Conservation (phyloP, 202 grass and related monocot species). For the Miscanthus sacchariflorus region DNA sequence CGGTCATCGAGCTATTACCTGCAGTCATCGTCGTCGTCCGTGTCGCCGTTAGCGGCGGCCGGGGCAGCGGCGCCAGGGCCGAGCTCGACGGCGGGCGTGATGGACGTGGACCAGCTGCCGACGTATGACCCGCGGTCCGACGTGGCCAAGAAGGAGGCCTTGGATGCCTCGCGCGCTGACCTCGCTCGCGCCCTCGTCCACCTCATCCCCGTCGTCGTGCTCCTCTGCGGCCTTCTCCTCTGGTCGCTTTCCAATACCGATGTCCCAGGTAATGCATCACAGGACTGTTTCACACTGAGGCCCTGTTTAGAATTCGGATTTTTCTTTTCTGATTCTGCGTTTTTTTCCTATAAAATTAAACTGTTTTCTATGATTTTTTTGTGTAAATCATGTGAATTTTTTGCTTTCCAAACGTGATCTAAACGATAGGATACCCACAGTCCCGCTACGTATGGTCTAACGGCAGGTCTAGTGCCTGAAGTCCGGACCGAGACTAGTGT, state of each 20-base stretch:
- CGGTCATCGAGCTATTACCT: constrained; percentile 62
- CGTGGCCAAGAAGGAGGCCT: constrained; percentile 69
- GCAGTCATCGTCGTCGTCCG: constrained; percentile 2
- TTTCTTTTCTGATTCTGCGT: no score
- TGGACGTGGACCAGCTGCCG: constrained; percentile 64
- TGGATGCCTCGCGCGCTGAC: constrained; percentile 53
- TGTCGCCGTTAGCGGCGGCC: neutral
- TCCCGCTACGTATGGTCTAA: no score
- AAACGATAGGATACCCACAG: no score
- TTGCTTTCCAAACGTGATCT: no score
- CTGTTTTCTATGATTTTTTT: no score
- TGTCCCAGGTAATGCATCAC: constrained; percentile 1
- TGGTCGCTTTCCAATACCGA: constrained; percentile 64
- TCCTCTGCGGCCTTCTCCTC: constrained; percentile 67
- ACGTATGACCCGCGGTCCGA: constrained; percentile 66
- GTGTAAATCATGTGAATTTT: no score
- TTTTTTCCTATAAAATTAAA: no score
- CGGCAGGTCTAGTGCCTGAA: no score
- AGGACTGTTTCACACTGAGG: neutral
- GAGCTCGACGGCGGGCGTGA: constrained; percentile 37
- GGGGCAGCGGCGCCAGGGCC: constrained; percentile 30
- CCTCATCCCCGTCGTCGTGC: constrained; percentile 61
- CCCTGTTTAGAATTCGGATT: neutral
- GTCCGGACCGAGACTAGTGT: no score
- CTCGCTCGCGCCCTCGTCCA: constrained; percentile 65